Evolutionary conservation across 78 protist genomes (phyloP), one percentile per base, ranked within the genome.

Genomic region (Dictyostelium intermedium): DNA sequence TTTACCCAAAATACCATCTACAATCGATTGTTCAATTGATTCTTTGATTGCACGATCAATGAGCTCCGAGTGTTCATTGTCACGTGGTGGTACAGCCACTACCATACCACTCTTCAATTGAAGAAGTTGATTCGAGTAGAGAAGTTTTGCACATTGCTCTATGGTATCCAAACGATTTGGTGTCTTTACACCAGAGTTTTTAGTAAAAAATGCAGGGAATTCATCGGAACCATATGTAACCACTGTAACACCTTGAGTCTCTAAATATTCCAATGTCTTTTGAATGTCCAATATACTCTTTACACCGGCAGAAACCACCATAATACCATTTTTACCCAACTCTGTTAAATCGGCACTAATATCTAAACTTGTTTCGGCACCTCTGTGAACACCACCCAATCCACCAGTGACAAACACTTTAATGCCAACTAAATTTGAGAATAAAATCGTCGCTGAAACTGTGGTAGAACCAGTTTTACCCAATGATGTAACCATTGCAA

Each of bases 241-340:
- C 10, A 98, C 99, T 43, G 98, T 85, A 2, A 98, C 99, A 39
- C 99, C 97, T 50, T 85, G 96, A 23, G 99, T 98, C 63, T 97
- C 98, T 23, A 97, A 95, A 11, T 74, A 66, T 39, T 98, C 98
- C 6, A 97, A 61, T 2, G 98, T 97, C 16, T 83, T 91, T 5
- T 92, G 72, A 14, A 99, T 97, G 83, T 99, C 99, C 11, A 99
- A 95, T n/a, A 99, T 98, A 47, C 96, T 69, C 95, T 99, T 99
- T 8, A 81, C 98, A 23, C 99, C 99, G 0, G 99, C 99, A 18
- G 97, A 97, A 1, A 99, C 99, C 1, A 99, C 99, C n/a, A 91
- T 50, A 2, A 99, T 97, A 18, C 97, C 98, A 25, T 99, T 99
- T 14, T 96, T 92, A 1, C 97, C 98, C 37, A 99, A 97, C 86